Evolutionary conservation across 441 rosid genomes (phyloP).

Genomic region (Hypseocharis bilobata): DNA sequence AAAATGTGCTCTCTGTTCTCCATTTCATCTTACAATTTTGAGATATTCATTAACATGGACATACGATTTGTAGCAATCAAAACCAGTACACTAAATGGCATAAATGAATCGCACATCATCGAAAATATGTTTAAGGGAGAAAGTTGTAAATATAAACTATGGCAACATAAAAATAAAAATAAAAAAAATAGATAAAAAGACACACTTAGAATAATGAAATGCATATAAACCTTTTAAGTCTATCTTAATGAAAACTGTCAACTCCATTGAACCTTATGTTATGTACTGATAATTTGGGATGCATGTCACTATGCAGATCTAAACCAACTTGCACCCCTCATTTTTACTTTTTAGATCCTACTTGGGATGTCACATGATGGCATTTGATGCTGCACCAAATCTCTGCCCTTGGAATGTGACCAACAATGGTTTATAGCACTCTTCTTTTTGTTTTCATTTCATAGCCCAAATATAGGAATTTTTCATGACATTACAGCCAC

Average conservation of each 20-base stretch:
- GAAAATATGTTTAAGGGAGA: background rate
- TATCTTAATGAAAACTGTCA: background rate
- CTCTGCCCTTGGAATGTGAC: too few species aligned
- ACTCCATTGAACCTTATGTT: background rate
- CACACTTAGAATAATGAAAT: background rate
- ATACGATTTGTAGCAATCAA: background rate
- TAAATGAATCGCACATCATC: background rate
- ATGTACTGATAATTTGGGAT: background rate
- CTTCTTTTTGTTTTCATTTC: background rate
- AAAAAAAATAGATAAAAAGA: too few species aligned
- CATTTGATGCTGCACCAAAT: background rate
- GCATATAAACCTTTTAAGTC: background rate
- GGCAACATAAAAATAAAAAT: background rate
- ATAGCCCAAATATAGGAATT: background rate
- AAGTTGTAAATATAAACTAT: too few species aligned
- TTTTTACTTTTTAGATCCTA: background rate
- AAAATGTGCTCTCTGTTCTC: background rate
- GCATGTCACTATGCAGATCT: background rate
- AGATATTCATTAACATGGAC: background rate
- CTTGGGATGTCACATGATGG: background rate
- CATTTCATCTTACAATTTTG: background rate
- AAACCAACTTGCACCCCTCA: background rate
- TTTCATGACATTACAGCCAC: background rate
- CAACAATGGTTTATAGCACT: too few species aligned
- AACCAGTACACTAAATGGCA: background rate